Base-by-base conservation (phyloP, 768 basidiomycete species). In the Boletus vinaceobasis region DNA sequence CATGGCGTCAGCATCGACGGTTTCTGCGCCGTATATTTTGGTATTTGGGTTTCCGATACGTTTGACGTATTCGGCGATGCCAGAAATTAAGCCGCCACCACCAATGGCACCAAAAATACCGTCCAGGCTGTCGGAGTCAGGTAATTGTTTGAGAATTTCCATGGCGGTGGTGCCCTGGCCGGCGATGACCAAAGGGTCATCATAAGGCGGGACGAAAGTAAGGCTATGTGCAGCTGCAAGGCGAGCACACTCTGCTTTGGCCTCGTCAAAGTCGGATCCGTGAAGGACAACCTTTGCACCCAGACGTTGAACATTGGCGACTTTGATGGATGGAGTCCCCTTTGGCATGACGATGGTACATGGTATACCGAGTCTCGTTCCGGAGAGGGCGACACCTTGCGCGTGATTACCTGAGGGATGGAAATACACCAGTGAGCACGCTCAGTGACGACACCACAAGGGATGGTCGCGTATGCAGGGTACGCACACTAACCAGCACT, bases 331-430 rank as follows among this genome's bases (percentile, higher is more conserved):
- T 1, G 97, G 97, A 3, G 97, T 98, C 14, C 85, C 91, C 39
- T 87, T 76, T 1, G 97, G 97, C 97, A 99, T 98, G 58, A 99
- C 93, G 65, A 99, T 98, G n/a, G 94, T 98, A 59, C 93, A 97
- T 4, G 97, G 93, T 56, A 98, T 89, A 33, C 81, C 82, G 29
- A 99, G 83, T 53, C 86, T 84, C 43, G 84, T 73, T 11, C 96
- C 93, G n/a, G 97, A 94, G 45, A 98, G 80, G 3, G 97, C 97
- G 47, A 99, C 97, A 26, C 97, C 97, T 71, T 99, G 97, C 0
- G 97, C 97, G 71, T 99, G 97, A 66, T 99, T 99, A 27, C 97
- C 97, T 98, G 69, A 4, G 14, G 36, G 36, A 53, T 14, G 33
- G 36, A 29, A 3, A 47, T 32, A 46, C 33, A 33, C 46, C 10